Evolutionary conservation across 208 protist genomes (phyloP), one percentile per base, ranked within the genome.

Genomic region (Crithidia bombi): DNA sequence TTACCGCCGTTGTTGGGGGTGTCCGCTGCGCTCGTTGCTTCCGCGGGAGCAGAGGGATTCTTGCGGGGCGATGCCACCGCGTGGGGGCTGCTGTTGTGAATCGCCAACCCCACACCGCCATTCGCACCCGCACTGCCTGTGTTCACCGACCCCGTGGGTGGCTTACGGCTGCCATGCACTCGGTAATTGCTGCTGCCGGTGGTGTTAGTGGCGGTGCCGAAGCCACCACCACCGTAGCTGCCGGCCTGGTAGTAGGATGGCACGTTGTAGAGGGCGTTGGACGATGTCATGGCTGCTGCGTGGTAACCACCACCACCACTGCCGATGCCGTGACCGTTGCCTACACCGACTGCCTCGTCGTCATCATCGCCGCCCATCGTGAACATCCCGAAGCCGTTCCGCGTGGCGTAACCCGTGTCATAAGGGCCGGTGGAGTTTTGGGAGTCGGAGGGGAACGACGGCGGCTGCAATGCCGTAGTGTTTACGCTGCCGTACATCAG

Each of bases 161-260:
- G 2, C 57, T 36, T 47, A 14, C 57, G 36, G 57, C 41, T 64
- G 36, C 57, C 38, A 2, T 51, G 57, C 3, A 36, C 57, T 3
- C 39, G 41, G 57, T 51, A 51, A 17, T 10, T 50, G 28, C 10
- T 38, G 54, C 17, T 19, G 0, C 14, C n/a, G 33, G 10, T n/a
- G n/a, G n/a, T n/a, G n/a, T n/a, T n/a, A n/a, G n/a, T n/a, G n/a
- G n/a, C 21, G 28, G 51, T 2, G 3, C 11, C 7, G 38, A 7
- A 43, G 38, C n/a, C 38, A 43, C 38, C 43, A 6, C 43, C 43
- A 47, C 43, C 57, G 57, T 64, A 64, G 26, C 26, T 64, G 36
- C 57, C 57, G 28, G 57, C 57, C 25, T 64, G 39, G 39, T 64
- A 64, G 57, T 64, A 64, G 41, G 57, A 64, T 1, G 57, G 57